Percentiles rank a stretch among this genome's conserved stretches.
Evolutionary conservation across 352 stramenopile species (phyloP).

Genomic region (Aphanomyces stellatus): DNA sequence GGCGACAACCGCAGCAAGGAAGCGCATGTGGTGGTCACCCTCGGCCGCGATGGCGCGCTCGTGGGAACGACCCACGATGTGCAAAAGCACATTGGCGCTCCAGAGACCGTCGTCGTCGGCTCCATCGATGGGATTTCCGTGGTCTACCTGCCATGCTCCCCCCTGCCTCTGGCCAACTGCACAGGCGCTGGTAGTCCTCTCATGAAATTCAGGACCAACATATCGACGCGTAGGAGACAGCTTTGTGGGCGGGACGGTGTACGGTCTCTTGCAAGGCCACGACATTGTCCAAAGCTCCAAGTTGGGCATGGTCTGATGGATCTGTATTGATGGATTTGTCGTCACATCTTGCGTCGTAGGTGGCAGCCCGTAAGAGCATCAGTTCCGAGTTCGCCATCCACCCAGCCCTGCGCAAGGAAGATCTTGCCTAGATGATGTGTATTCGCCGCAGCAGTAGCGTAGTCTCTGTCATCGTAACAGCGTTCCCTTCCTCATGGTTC

Average conservation of each 20-base stretch:
- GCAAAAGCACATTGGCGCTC: constrained; percentile 44
- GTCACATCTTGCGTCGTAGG: neutral
- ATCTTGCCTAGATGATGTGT: neutral
- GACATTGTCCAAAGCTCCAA: constrained; percentile 61
- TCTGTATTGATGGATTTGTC: neutral
- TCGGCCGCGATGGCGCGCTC: constrained; percentile 67
- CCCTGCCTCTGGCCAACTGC: constrained; percentile 56
- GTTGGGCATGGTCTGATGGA: constrained; percentile 40
- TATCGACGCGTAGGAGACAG: constrained; percentile 72
- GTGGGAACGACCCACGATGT: constrained; percentile 37
- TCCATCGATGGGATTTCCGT: constrained; percentile 36
- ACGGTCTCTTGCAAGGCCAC: constrained; percentile 49
- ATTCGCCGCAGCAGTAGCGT: neutral
- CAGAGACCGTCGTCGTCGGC: constrained; percentile 45
- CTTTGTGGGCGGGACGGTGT: constrained; percentile 68
- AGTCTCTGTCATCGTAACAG: too few relatives aligned
- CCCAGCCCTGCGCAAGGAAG: constrained; percentile 31
- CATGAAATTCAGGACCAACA: too few relatives aligned
- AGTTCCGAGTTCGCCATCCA: constrained; percentile 58
- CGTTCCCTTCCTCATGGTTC: too few relatives aligned
- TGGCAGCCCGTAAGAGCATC: constrained; percentile 58
- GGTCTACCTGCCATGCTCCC: constrained; percentile 51
- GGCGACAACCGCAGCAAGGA: constrained; percentile 31
- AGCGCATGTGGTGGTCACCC: constrained; percentile 69
- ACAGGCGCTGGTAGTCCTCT: constrained; percentile 64